Evolutionary conservation across 192 early-diverging fungal species (phyloP).

Genomic region (Coemansia guatemalensis): DNA sequence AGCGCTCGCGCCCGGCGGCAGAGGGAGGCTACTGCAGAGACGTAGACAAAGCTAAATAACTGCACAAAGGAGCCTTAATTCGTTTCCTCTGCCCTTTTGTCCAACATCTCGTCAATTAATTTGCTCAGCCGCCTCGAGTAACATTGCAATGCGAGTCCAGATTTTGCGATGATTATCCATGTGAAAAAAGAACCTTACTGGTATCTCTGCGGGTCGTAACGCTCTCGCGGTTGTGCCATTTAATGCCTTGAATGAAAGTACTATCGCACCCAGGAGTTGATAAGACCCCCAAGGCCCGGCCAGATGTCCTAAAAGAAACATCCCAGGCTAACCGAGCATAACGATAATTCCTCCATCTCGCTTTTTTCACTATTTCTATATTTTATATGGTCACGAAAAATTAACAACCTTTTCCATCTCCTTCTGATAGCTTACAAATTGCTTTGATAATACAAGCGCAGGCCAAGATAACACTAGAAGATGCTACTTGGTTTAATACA

Average conservation of each 20-base stretch:
- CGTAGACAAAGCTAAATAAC: conserved; percentile 13
- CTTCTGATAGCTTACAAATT: background rate
- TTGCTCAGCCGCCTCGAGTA: background rate
- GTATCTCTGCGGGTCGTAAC: background rate
- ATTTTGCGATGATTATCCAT: conserved; percentile 7
- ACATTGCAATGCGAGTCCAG: background rate
- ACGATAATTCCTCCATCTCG: background rate
- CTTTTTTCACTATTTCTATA: background rate
- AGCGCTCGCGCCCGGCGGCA: too few relatives aligned
- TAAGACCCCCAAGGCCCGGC: background rate
- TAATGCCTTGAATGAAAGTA: background rate
- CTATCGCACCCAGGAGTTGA: background rate
- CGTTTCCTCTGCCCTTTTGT: conserved; percentile 5
- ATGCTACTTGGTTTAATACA: background rate
- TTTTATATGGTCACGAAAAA: background rate
- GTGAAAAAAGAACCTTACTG: conserved; percentile 2
- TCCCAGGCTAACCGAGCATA: background rate
- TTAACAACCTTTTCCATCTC: background rate
- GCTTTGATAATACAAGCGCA: background rate
- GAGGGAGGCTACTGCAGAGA: conserved; percentile 7
- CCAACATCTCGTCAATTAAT: conserved; percentile 14
- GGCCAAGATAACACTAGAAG: background rate
- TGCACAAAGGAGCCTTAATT: conserved; percentile 6
- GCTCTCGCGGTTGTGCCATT: background rate
- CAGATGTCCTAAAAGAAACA: background rate